Evolutionary conservation across 2,329 filamentous ascomycete species (phyloP).

Genomic region (Sporothrix mexicana): DNA sequence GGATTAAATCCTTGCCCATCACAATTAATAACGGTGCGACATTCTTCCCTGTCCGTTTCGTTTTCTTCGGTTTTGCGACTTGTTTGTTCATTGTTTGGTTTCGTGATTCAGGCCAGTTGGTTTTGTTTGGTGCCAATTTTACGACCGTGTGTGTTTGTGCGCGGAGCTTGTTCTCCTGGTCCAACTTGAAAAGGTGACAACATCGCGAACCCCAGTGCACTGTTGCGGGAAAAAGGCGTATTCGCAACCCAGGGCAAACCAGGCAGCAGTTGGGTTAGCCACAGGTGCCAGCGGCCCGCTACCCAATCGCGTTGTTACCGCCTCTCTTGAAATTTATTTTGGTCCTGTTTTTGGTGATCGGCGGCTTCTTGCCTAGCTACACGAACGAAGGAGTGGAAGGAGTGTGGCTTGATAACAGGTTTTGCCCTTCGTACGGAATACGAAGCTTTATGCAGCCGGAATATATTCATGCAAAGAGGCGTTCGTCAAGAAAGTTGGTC

Average conservation of each 20-base stretch:
- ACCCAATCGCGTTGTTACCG: not conserved
- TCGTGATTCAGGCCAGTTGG: not conserved
- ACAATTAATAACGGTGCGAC: slow-evolving; percentile 17
- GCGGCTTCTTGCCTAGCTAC: not conserved
- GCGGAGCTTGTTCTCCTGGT: slow-evolving; percentile 5
- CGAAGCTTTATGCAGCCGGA: not conserved
- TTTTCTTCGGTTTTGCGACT: not conserved
- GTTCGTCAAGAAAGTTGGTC: not conserved
- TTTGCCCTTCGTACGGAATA: not conserved
- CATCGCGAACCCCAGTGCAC: not conserved
- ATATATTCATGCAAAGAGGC: not conserved
- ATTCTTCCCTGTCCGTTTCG: not conserved
- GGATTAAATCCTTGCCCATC: slow-evolving; percentile 28
- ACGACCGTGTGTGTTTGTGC: not conserved
- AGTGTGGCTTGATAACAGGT: slow-evolving; percentile 23
- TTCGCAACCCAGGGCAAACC: slow-evolving; percentile 1
- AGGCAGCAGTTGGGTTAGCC: not conserved
- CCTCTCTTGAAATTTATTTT: not conserved
- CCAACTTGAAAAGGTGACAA: not conserved
- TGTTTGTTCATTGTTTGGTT: not conserved
- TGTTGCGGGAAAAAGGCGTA: not conserved
- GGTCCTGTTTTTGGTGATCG: slow-evolving; percentile 3
- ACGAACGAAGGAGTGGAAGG: not conserved
- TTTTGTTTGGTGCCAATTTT: not conserved
- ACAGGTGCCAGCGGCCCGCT: not conserved